phyloP scores from a whole-genome alignment of 345 rosid species.

The Ceriops decandra region DNA sequence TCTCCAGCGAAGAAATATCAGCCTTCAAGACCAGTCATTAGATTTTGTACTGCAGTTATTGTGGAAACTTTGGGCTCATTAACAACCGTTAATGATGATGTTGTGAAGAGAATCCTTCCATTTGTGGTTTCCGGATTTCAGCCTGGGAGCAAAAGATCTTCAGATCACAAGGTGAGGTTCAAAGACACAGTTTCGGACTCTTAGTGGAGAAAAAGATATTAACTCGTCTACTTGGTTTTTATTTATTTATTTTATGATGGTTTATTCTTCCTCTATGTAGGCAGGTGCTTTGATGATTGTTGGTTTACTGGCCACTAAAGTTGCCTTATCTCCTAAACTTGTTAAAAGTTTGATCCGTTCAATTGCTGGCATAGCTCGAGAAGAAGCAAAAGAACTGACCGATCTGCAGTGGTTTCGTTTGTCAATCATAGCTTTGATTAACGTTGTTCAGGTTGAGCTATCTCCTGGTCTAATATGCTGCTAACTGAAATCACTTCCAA shows the following conservation, averaged over 20 bases:
- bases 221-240: neutral
- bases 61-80: slow-evolving; percentile 69
- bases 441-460: slow-evolving; percentile 71
- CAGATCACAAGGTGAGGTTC: slow-evolving; percentile 74
- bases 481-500: neutral
- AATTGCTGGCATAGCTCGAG: slow-evolving; percentile 57
- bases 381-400: slow-evolving; percentile 57
- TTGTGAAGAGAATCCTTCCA: slow-evolving; percentile 71
- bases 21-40: slow-evolving; percentile 54
- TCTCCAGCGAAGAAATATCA: slow-evolving; percentile 63
- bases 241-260: slow-evolving; percentile 10
- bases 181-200: neutral
- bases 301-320: slow-evolving; percentile 67
- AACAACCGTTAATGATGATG: slow-evolving; percentile 50
- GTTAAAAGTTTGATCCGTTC: slow-evolving; percentile 67
- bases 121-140: slow-evolving; percentile 75
- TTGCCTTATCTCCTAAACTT: slow-evolving; percentile 59
- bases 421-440: slow-evolving; percentile 66
- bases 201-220: neutral
- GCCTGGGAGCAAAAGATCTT: slow-evolving; percentile 44
- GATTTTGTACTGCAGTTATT: slow-evolving; percentile 80
- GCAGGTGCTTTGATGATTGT: slow-evolving; percentile 91
- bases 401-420: slow-evolving; percentile 65
- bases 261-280: slow-evolving; percentile 33
- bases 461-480: neutral